phyloP scores from a whole-genome alignment of 2,329 filamentous ascomycete genomes.

The Apiospora aurea region DNA sequence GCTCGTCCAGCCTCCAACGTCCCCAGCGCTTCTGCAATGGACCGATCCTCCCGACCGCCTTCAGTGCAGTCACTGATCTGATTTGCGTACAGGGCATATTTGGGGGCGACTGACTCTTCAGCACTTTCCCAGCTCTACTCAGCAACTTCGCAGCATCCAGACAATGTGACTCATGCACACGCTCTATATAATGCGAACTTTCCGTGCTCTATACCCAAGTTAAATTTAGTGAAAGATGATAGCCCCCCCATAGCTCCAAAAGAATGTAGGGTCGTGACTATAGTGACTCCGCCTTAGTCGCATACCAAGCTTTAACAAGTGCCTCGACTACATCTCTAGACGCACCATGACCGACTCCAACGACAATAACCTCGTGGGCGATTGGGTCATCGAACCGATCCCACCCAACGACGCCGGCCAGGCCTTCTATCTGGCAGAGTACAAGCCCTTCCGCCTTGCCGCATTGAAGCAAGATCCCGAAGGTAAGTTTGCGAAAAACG shows the following conservation, averaged over 20 bases:
- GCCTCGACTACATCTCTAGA: not conserved
- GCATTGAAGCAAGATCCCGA: conserved; percentile 37
- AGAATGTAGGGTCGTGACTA: not conserved
- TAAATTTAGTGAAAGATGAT: not conserved
- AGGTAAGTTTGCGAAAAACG: conserved; percentile 29
- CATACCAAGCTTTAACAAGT: not conserved
- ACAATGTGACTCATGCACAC: not conserved
- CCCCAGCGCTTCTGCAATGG: not conserved
- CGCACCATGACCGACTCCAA: not conserved
- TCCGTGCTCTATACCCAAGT: not conserved
- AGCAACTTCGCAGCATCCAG: not conserved
- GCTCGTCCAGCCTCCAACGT: not conserved
- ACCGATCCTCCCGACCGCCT: not conserved
- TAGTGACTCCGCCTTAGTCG: not conserved
- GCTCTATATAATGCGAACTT: not conserved
- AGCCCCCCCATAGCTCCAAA: not conserved
- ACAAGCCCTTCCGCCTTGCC: conserved; percentile 41
- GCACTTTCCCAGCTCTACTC: not conserved
- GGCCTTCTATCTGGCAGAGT: conserved; percentile 39
- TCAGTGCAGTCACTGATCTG: not conserved
- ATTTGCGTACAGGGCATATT: not conserved
- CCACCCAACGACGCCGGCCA: conserved; percentile 35
- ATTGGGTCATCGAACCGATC: conserved; percentile 37
- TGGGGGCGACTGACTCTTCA: conserved; percentile 11
- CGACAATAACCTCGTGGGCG: not conserved